phyloP scores from a whole-genome alignment of 164 flowering plant genomes.

The Chimonanthus praecox region DNA sequence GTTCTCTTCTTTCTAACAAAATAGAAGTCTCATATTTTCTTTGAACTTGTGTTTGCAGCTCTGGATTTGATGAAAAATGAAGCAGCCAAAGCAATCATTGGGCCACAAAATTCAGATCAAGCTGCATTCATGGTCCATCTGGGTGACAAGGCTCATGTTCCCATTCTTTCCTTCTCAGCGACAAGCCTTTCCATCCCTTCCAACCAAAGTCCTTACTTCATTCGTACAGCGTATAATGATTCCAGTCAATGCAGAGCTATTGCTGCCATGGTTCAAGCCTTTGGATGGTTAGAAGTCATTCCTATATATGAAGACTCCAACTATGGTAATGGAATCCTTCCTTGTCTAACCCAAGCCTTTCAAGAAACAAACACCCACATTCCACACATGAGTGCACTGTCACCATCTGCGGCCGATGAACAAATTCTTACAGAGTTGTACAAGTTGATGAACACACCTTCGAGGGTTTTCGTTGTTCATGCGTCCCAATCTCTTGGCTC shows the following conservation, averaged over 20 bases:
- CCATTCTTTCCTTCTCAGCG: slow-evolving; percentile 19
- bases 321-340: slow-evolving; percentile 16
- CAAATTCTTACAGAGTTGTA: slow-evolving; percentile 3
- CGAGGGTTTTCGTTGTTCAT: slow-evolving; percentile 16
- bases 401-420: neutral
- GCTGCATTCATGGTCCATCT: slow-evolving; percentile 16
- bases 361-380: neutral
- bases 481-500: slow-evolving; percentile 1
- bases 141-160: slow-evolving; percentile 18
- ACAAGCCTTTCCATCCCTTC: slow-evolving; percentile 11
- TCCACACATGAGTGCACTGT: slow-evolving; percentile 1
- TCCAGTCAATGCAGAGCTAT: slow-evolving; percentile 20
- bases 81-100: slow-evolving; percentile 24
- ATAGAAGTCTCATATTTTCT: too few species aligned
- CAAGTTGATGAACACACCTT: slow-evolving; percentile 8
- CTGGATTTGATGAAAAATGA: slow-evolving; percentile 14
- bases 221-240: slow-evolving; percentile 13
- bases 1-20: too few species aligned
- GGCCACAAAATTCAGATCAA: slow-evolving; percentile 18
- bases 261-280: slow-evolving; percentile 12
- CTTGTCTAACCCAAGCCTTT: slow-evolving; percentile 12
- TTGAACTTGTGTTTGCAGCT: slow-evolving; percentile 9
- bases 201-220: slow-evolving; percentile 14
- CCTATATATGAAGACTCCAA: slow-evolving; percentile 20
- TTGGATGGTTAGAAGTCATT: slow-evolving; percentile 14